A percentile compares a stretch with the other conserved stretches of the same genome.
phyloP scores from a whole-genome alignment of 805 yeast genomes.

The Cyberlindnera galapagoensis region DNA sequence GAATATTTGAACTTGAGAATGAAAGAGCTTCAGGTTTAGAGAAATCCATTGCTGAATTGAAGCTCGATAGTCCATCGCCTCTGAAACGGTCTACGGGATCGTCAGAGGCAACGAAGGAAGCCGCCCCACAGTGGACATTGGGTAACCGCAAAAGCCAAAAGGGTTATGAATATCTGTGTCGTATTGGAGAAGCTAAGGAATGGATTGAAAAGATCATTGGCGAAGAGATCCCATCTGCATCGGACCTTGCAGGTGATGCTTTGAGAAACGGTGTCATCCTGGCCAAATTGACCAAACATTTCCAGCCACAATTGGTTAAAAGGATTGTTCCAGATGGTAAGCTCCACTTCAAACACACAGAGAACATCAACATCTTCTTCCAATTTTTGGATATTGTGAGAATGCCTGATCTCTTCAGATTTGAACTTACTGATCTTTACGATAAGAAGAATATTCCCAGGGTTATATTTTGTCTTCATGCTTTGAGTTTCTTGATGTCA shows the following conservation, averaged over 20 bases:
- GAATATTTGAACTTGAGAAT: conserved; percentile 7
- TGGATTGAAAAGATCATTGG: conserved; percentile 68
- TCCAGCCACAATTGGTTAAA: conserved; percentile 59
- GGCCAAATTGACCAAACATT: conserved; percentile 68
- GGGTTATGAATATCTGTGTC: conserved; percentile 74
- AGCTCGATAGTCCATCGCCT: conserved; percentile 23
- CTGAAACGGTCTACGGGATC: conserved; percentile 12
- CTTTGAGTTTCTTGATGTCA: conserved; percentile 68
- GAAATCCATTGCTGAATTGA: conserved; percentile 17
- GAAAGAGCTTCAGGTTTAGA: conserved; percentile 12
- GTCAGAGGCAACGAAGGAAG: conserved; percentile 2
- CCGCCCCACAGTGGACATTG: conserved; percentile 14
- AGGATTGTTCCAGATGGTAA: conserved; percentile 50
- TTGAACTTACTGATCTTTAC: conserved; percentile 88
- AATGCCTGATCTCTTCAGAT: conserved; percentile 82
- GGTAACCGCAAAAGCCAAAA: conserved; percentile 21
- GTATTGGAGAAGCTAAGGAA: conserved; percentile 71
- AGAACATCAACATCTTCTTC: conserved; percentile 83
- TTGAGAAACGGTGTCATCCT: conserved; percentile 80
- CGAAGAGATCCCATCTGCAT: conserved; percentile 50
- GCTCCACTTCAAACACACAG: conserved; percentile 84
- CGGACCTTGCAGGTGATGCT: conserved; percentile 49
- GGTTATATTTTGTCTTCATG: conserved; percentile 90
- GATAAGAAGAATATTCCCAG: conserved; percentile 90
- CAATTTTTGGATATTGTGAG: conserved; percentile 58